These are phyloP conservation scores for Cetradonia linearis DNA, from an alignment of 495 filamentous ascomycete species.

Conservation along the genomic window DNA sequence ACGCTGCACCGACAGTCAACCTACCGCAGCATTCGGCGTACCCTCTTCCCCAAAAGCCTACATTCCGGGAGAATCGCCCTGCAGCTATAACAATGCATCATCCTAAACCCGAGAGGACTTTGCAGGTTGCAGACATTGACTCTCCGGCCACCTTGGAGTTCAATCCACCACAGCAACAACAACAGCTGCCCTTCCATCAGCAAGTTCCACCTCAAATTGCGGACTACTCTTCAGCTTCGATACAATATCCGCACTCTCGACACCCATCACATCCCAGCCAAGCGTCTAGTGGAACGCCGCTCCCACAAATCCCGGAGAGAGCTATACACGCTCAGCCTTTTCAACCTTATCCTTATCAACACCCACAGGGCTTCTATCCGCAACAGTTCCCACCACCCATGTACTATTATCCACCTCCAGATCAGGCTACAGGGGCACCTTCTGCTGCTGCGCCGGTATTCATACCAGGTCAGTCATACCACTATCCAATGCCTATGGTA, in stretches of 20 bases:
- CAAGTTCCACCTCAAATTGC: conserved; percentile 67
- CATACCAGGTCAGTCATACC: conserved; percentile 42
- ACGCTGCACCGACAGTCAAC: conserved; percentile 37
- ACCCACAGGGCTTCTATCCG: conserved; percentile 50
- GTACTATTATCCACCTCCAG: conserved; percentile 41
- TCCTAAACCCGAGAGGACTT: conserved; percentile 85
- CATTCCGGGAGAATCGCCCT: conserved; percentile 67
- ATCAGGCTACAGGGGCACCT: conserved; percentile 40
- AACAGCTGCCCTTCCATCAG: conserved; percentile 80
- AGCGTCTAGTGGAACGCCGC: conserved; percentile 67
- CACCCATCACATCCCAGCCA: conserved; percentile 70
- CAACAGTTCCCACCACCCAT: conserved; percentile 46
- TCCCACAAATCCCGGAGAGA: conserved; percentile 90
- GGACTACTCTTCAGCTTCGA: conserved; percentile 41
- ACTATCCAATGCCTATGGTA: conserved; percentile 33
- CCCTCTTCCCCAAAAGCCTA: conserved; percentile 58
- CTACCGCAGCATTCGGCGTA: conserved; percentile 47
- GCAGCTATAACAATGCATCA: conserved; percentile 85
- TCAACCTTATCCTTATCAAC: conserved; percentile 59
- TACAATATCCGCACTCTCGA: conserved; percentile 47
- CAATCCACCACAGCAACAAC: conserved; percentile 60
- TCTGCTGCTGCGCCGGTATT: conserved; percentile 48
- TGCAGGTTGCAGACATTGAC: conserved; percentile 92
- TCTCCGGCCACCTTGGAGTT: conserved; percentile 63
- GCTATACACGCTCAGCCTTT: conserved; percentile 89